Base-by-base conservation (phyloP, 345 rosid genomes). In the Hypericum perforatum region DNA sequence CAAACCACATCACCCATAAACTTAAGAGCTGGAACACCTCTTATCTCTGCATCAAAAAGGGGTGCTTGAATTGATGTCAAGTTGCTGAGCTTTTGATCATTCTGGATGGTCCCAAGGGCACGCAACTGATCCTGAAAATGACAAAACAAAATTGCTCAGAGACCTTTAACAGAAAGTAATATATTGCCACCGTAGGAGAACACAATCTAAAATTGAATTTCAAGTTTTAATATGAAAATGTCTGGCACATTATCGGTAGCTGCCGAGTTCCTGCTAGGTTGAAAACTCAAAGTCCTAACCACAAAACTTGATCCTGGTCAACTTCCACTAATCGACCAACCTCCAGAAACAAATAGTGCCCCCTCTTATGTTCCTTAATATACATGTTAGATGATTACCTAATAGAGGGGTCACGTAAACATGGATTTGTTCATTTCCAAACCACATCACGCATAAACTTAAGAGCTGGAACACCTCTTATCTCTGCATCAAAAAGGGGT, bases 401-500 rank as follows among this genome's bases (percentile, higher is more conserved):
- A 41, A 53, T 11, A 0, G 6, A 15, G 53, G 39, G 14, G 16
- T 15, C 9, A 46, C 41, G 46, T 37, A 22, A 11, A 36, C 46
- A 43, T 11, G 11, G 32, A 8, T 22, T 4, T 22, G 5, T 41
- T 71, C 67, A 82, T 74, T 52, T 83, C 86, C 88, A 86, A 58
- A 83, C 56, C 49, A 54, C 66, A 64, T 83, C 75, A 7, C 87
- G 87, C 87, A 82, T 80, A 69, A 76, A 84, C 67, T 80, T 82
- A 15, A 82, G 85, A 50, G 87, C 90, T 9, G 89, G 84, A 62
- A 87, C 77, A 9, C 94, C 94, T 69, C 87, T 72, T 75, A 87
- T 80, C 69, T 87, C 94, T 44, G 73, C 80, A 62, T 87, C 90
- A 56, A 76, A 61, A 62, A 84, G 65, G 6, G 81, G 84, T 39